These are phyloP conservation scores for Arabidopsis lyrata DNA, from an alignment of 441 rosid genomes.

Conservation along the genomic window DNA sequence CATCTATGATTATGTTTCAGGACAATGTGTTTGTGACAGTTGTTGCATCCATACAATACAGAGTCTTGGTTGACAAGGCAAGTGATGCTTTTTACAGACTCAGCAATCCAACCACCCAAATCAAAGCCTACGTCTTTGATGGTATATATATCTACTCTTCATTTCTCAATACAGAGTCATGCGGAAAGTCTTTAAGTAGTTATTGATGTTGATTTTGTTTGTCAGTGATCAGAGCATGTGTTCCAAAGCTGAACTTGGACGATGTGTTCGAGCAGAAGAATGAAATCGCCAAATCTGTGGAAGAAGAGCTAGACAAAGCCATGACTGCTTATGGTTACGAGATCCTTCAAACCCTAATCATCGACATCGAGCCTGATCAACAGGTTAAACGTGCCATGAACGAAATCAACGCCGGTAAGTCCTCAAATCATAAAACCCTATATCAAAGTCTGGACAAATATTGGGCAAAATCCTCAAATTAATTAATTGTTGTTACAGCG, in stretches of 20 bases:
- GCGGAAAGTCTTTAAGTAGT: too few species aligned
- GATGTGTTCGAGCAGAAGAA: slow-evolving; percentile 72
- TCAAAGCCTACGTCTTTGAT: slow-evolving; percentile 74
- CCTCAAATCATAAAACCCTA: background rate
- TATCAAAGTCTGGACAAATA: background rate
- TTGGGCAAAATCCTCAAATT: too few species aligned
- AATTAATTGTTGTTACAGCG: slow-evolving; percentile 46
- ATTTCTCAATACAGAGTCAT: background rate
- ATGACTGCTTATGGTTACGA: slow-evolving; percentile 75
- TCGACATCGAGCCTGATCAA: slow-evolving; percentile 63
- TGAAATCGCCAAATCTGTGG: slow-evolving; percentile 68
- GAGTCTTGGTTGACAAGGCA: slow-evolving; percentile 67
- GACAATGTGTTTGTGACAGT: slow-evolving; percentile 77
- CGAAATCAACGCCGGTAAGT: slow-evolving; percentile 68
- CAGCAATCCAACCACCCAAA: slow-evolving; percentile 64
- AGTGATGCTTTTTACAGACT: slow-evolving; percentile 74
- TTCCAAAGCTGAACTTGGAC: slow-evolving; percentile 68
- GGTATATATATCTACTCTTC: slow-evolving; percentile 44
- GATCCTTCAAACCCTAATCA: slow-evolving; percentile 65
- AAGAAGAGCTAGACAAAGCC: slow-evolving; percentile 72
- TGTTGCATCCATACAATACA: slow-evolving; percentile 74
- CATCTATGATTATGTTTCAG: slow-evolving; percentile 41
- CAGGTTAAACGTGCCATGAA: slow-evolving; percentile 71
- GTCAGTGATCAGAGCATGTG: slow-evolving; percentile 68
- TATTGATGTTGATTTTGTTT: slow-evolving; percentile 6